A percentile compares a stretch with the other conserved stretches of the same genome.
Conservation (phyloP, 495 filamentous ascomycete genomes). For the Cudoniella acicularis region DNA sequence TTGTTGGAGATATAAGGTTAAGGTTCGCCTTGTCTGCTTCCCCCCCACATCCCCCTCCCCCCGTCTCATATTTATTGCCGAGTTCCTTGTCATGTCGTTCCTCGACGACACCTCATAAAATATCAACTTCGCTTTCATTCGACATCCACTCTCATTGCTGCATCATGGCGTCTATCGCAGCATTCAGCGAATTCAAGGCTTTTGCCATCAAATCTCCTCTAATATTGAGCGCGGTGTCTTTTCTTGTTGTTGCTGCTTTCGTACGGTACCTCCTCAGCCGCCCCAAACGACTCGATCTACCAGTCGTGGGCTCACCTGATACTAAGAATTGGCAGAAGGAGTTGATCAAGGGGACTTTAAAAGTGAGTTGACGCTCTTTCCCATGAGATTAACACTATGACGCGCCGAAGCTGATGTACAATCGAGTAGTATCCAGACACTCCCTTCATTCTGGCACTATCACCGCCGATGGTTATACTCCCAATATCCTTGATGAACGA, state of each 20-base stretch:
- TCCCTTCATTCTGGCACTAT: slow-evolving; percentile 1
- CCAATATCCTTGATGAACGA: slow-evolving; percentile 12
- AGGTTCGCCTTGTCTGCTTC: no score
- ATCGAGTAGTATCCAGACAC: slow-evolving; percentile 9
- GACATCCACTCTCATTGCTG: no score
- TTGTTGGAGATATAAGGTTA: no score
- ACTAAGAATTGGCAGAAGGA: not conserved
- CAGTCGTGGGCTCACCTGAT: not conserved
- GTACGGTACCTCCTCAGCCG: not conserved
- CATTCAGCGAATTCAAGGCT: not conserved
- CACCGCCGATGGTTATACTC: slow-evolving; percentile 14
- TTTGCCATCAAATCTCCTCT: not conserved
- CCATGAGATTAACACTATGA: not conserved
- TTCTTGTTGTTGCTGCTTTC: not conserved
- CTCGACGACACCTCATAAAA: no score
- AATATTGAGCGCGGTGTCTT: not conserved
- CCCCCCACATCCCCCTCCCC: no score
- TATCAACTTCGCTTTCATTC: no score
- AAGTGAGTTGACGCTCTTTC: not conserved
- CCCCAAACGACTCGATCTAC: not conserved
- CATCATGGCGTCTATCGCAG: no score
- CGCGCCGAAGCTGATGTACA: no score
- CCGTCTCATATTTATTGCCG: no score
- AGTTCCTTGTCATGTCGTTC: no score
- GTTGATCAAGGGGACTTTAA: not conserved